Conservation (phyloP, 139 green algal genomes). For the Spirogloea muscicola region DNA sequence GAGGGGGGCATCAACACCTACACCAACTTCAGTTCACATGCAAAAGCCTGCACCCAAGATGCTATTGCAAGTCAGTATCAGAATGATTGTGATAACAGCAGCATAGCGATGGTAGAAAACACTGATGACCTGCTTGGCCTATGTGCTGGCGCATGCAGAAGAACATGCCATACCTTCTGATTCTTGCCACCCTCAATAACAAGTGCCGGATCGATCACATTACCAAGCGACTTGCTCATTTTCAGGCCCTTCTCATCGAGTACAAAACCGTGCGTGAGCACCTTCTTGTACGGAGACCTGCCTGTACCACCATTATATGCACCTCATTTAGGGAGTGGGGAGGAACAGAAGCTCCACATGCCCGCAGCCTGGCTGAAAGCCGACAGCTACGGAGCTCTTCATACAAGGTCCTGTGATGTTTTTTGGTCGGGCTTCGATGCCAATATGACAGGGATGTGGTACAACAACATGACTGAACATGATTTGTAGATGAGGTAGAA, state of each 20-base stretch:
- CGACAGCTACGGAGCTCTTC: no score
- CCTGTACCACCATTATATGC: slow-evolving; percentile 7
- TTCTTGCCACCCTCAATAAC: slow-evolving; percentile 83
- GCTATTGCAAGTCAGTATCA: no score
- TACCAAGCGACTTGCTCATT: slow-evolving; percentile 91
- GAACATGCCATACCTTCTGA: slow-evolving; percentile 60
- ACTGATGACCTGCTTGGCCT: no score
- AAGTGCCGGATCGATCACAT: slow-evolving; percentile 87
- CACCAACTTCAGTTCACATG: neutral
- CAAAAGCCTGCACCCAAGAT: neutral
- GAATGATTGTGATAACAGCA: no score
- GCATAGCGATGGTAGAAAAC: no score
- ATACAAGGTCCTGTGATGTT: no score
- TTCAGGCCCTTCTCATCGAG: slow-evolving; percentile 87
- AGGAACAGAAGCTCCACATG: no score
- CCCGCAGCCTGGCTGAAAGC: no score
- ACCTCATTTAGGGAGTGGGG: no score
- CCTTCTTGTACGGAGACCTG: slow-evolving; percentile 77
- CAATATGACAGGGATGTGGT: no score
- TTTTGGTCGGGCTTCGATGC: no score
- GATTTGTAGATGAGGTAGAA: neutral
- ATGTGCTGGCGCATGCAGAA: no score
- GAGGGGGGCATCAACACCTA: neutral
- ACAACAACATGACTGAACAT: neutral
- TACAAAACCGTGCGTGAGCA: slow-evolving; percentile 93